These are phyloP conservation scores for Paraphaeosphaeria sporulosa DNA, from an alignment of 2,329 filamentous ascomycete species.

Conservation along the genomic window DNA sequence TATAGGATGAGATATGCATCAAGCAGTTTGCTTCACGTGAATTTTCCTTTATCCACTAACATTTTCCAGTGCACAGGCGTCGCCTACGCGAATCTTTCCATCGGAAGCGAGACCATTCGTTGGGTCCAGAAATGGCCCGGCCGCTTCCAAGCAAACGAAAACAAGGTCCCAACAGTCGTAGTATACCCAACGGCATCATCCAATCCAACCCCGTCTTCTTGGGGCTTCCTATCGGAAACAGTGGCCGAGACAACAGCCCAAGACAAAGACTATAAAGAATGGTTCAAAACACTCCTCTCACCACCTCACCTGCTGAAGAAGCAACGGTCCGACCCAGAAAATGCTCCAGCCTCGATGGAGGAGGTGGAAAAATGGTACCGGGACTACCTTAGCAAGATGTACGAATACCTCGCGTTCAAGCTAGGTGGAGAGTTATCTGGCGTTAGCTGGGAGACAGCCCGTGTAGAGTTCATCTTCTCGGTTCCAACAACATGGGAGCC, in stretches of 20 bases:
- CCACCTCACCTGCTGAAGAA: constrained; percentile 53
- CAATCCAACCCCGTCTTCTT: constrained; percentile 52
- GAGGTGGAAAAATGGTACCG: constrained; percentile 58
- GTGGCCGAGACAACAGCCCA: constrained; percentile 49
- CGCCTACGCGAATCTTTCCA: constrained; percentile 47
- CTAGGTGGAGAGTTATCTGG: constrained; percentile 46
- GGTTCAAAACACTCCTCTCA: constrained; percentile 66
- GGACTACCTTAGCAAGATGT: constrained; percentile 60
- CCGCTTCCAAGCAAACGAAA: constrained; percentile 60
- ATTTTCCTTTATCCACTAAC: not conserved
- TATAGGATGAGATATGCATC: not conserved
- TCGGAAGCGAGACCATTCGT: constrained; percentile 41
- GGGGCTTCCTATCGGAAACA: constrained; percentile 61
- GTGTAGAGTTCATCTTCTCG: constrained; percentile 63
- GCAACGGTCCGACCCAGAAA: constrained; percentile 54
- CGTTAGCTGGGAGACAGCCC: constrained; percentile 49
- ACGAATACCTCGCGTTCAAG: constrained; percentile 56
- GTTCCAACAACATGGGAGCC: constrained; percentile 66
- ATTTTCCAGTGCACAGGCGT: constrained; percentile 44
- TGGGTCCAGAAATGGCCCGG: constrained; percentile 62
- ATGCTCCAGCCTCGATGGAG: constrained; percentile 50
- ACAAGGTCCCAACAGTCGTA: constrained; percentile 63
- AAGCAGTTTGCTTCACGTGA: not conserved
- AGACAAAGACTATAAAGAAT: constrained; percentile 56
- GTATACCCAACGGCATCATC: constrained; percentile 50